Evolutionary conservation across 2,329 filamentous ascomycete genomes (phyloP).

Genomic region (Aspergillus brasiliensis): DNA sequence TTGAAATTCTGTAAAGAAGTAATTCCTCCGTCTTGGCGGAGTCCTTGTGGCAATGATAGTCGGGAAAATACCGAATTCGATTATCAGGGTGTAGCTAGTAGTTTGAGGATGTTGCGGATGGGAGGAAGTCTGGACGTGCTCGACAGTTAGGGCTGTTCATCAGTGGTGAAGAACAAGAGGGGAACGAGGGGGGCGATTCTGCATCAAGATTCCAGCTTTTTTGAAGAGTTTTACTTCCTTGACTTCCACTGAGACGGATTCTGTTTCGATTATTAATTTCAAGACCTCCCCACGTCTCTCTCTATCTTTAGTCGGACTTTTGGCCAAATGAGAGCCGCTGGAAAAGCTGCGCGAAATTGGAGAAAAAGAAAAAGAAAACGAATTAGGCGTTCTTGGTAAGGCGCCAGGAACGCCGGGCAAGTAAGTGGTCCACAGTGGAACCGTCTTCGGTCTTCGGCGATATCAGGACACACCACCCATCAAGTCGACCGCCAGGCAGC

Average conservation of each 20-base stretch:
- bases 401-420: not conserved
- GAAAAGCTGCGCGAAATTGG: not conserved
- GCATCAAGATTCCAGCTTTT: not conserved
- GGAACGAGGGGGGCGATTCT: not conserved
- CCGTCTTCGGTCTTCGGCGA: not conserved
- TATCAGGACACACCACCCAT: not conserved
- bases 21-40: constrained; percentile 20
- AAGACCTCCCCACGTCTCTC: not conserved
- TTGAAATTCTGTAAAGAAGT: constrained; percentile 8
- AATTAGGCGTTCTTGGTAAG: not conserved
- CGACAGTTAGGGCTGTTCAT: not conserved
- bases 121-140: not conserved
- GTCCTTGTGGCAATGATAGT: not conserved
- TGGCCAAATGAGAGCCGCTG: not conserved
- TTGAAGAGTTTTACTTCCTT: not conserved
- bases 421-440: not conserved
- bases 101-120: not conserved
- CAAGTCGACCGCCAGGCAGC: not conserved
- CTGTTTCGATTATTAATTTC: not conserved
- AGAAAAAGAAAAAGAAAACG: not conserved
- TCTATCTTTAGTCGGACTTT: not conserved
- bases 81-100: not conserved
- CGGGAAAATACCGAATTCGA: not conserved
- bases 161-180: constrained; percentile 1
- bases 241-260: not conserved